These are phyloP conservation scores for Cucumis hystrix DNA, from an alignment of 306 rosid species.

Conservation along the genomic window DNA sequence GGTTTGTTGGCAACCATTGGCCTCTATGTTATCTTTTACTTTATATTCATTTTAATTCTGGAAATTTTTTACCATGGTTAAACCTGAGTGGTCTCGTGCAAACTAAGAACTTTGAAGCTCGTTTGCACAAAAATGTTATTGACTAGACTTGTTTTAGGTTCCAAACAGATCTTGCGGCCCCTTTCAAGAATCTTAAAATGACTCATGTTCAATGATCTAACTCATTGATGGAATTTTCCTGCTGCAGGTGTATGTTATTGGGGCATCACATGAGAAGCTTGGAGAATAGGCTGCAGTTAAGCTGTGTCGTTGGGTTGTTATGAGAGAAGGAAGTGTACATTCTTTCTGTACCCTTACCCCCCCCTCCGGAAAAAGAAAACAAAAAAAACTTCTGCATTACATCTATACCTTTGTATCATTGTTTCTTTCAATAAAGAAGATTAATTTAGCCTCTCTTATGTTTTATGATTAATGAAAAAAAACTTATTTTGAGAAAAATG, in stretches of 20 bases:
- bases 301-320: conserved; percentile 81
- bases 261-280: conserved; percentile 97
- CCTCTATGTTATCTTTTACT: not conserved
- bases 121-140: not conserved
- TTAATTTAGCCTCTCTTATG: not conserved
- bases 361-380: not conserved
- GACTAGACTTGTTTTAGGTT: not conserved
- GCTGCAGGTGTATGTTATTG: conserved; percentile 90
- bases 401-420: conserved; percentile 8
- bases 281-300: conserved; percentile 88
- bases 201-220: not conserved
- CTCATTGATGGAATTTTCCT: not conserved
- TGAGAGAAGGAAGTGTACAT: conserved; percentile 41
- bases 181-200: not conserved
- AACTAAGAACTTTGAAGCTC: not conserved
- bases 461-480: not conserved
- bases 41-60: not conserved
- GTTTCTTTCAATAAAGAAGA: not conserved
- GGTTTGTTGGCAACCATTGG: conserved; percentile 36
- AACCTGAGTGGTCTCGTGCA: not conserved
- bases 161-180: too few species aligned
- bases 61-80: not conserved
- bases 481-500: not conserved
- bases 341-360: conserved; percentile 30
- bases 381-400: not conserved